A percentile compares a stretch with the other conserved stretches of the same genome.
These are phyloP conservation scores for Phlyctochytrium arcticum DNA, from an alignment of 192 early-diverging fungal genomes.

Conservation along the genomic window DNA sequence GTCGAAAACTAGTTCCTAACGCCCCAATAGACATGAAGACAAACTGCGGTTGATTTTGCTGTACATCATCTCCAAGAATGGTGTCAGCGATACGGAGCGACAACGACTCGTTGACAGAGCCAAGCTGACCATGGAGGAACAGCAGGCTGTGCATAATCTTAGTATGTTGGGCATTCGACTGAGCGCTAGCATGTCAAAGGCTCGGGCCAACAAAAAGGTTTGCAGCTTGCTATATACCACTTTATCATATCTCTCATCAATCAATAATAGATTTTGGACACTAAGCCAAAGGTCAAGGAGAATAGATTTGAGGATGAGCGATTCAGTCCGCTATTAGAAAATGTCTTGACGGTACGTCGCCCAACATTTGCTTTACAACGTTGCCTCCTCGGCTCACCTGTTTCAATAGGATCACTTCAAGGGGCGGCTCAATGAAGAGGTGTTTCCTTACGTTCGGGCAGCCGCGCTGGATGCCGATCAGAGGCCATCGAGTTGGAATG, in stretches of 20 bases:
- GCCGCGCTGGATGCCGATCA: too few relatives aligned
- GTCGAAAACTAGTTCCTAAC: too few relatives aligned
- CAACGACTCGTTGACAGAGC: conserved; percentile 63
- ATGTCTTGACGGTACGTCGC: conserved; percentile 58
- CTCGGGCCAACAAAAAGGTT: too few relatives aligned
- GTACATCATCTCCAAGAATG: conserved; percentile 70
- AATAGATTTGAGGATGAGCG: conserved; percentile 70
- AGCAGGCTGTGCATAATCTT: conserved; percentile 75
- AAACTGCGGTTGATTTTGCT: conserved; percentile 74
- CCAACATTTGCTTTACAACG: too few relatives aligned
- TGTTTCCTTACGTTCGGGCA: conserved; percentile 69
- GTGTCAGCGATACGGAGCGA: conserved; percentile 61
- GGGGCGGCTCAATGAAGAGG: conserved; percentile 44
- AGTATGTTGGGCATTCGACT: conserved; percentile 64
- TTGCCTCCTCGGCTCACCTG: too few relatives aligned
- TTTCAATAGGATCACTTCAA: conserved; percentile 40
- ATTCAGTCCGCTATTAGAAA: conserved; percentile 69
- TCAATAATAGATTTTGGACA: too few relatives aligned
- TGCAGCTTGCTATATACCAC: too few relatives aligned
- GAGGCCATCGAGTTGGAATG: too few relatives aligned
- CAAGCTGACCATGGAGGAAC: conserved; percentile 57
- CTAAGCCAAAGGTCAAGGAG: conserved; percentile 55
- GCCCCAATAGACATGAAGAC: conserved; percentile 63
- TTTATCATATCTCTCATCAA: too few relatives aligned
- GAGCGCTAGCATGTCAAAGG: conserved; percentile 44